A percentile compares a stretch with the other conserved stretches of the same genome.
Evolutionary conservation across 2,329 filamentous ascomycete genomes (phyloP).

Genomic region (Fusarium domesticum): DNA sequence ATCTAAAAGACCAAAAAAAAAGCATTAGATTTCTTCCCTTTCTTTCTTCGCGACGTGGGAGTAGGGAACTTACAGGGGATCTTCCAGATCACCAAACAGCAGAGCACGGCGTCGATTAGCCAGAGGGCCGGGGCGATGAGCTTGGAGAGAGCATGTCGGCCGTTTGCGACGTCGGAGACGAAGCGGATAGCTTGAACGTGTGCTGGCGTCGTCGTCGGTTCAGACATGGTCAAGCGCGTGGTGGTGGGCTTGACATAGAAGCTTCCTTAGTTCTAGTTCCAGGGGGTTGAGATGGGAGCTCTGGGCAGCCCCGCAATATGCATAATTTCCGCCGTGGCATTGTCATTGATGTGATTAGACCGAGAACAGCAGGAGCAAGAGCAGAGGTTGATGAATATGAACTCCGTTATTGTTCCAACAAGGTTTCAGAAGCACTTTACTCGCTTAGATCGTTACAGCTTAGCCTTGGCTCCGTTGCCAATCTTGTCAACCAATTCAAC

Average conservation of each 20-base stretch:
- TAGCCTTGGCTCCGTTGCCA: slow-evolving; percentile 25
- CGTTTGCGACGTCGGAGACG: slow-evolving; percentile 45
- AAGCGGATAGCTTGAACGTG: slow-evolving; percentile 30
- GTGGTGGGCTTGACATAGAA: slow-evolving; percentile 4
- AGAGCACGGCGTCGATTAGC: slow-evolving; percentile 68
- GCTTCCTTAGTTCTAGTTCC: slow-evolving; percentile 11
- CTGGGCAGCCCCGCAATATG: slow-evolving; percentile 24
- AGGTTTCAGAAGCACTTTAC: not conserved
- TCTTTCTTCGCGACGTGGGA: slow-evolving; percentile 6
- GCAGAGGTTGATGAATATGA: too few species aligned
- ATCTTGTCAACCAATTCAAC: slow-evolving; percentile 67
- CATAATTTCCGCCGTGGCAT: slow-evolving; percentile 20
- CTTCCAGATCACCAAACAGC: slow-evolving; percentile 71
- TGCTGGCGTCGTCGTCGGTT: slow-evolving; percentile 21
- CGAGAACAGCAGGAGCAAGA: too few species aligned
- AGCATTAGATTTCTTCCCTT: not conserved
- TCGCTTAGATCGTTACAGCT: slow-evolving; percentile 22
- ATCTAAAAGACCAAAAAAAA: slow-evolving; percentile 50
- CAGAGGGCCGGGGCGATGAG: slow-evolving; percentile 61
- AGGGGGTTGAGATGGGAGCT: slow-evolving; percentile 14
- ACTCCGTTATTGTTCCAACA: too few species aligned
- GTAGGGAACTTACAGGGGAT: slow-evolving; percentile 69
- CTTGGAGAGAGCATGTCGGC: slow-evolving; percentile 48
- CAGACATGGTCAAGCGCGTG: slow-evolving; percentile 28
- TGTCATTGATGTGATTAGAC: not conserved